Percentiles rank a stretch among this genome's conserved stretches.
phyloP scores from a whole-genome alignment of 2,329 filamentous ascomycete species.

The Thelonectria rubi region DNA sequence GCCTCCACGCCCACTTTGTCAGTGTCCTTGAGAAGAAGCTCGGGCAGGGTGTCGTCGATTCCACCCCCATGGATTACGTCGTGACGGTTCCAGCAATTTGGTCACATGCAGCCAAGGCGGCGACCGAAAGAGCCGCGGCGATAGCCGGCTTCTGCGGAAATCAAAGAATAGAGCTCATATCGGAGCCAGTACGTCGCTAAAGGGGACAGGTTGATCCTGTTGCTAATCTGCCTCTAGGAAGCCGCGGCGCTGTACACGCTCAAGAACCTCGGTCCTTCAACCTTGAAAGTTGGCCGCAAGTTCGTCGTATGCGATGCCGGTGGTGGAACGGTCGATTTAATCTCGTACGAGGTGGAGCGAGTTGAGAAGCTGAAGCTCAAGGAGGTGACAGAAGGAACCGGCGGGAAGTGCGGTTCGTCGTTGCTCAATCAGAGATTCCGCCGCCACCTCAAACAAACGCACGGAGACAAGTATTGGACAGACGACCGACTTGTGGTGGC shows the following conservation, averaged over 20 bases:
- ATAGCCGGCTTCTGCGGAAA: constrained; percentile 52
- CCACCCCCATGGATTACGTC: constrained; percentile 61
- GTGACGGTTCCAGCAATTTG: constrained; percentile 68
- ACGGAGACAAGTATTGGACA: constrained; percentile 55
- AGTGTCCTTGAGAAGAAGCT: constrained; percentile 54
- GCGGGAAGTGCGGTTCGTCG: constrained; percentile 59
- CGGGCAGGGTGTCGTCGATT: constrained; percentile 52
- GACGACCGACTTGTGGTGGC: constrained; percentile 53
- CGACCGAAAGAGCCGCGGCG: constrained; percentile 54
- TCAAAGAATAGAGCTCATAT: constrained; percentile 57
- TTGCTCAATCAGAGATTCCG: constrained; percentile 60
- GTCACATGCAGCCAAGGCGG: constrained; percentile 63
- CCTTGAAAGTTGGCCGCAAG: constrained; percentile 54
- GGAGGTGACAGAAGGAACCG: constrained; percentile 59
- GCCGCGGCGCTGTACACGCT: constrained; percentile 61
- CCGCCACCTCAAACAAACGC: constrained; percentile 53
- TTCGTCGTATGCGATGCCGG: constrained; percentile 65
- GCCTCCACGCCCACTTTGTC: constrained; percentile 59
- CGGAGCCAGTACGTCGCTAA: constrained; percentile 54
- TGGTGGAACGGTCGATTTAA: constrained; percentile 63
- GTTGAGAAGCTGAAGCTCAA: constrained; percentile 55
- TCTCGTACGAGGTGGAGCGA: constrained; percentile 59
- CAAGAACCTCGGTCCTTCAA: constrained; percentile 53
- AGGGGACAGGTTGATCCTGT: not conserved
- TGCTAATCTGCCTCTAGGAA: constrained; percentile 48